These are phyloP conservation scores for Psilocybe subaeruginosa DNA, from an alignment of 768 basidiomycete species.

Conservation along the genomic window DNA sequence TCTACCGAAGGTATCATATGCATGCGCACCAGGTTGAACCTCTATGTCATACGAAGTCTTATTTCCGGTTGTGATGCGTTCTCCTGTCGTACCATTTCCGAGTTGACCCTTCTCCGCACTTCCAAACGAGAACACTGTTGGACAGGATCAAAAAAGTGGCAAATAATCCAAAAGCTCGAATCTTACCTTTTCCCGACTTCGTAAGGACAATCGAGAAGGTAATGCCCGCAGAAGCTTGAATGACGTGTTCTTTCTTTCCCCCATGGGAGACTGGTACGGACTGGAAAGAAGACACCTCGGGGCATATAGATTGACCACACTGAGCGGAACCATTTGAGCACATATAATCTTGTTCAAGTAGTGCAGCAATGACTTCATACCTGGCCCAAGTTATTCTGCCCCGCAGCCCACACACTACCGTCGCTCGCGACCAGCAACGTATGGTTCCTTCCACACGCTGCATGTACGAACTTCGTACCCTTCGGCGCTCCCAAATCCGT, in stretches of 20 bases:
- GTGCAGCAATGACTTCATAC: conserved; percentile 40
- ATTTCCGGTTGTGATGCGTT: conserved; percentile 84
- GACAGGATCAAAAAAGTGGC: conserved; percentile 1
- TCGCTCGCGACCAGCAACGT: conserved; percentile 81
- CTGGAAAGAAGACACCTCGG: conserved; percentile 72
- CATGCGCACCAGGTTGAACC: conserved; percentile 58
- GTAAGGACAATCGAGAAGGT: conserved; percentile 86
- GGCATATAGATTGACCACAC: conserved; percentile 72
- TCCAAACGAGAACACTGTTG: conserved; percentile 82
- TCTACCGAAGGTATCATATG: not conserved
- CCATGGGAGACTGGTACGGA: conserved; percentile 56
- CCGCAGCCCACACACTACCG: conserved; percentile 84
- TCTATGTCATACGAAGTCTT: conserved; percentile 85
- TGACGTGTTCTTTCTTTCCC: conserved; percentile 64
- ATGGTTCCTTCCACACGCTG: conserved; percentile 84
- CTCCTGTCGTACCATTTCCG: conserved; percentile 92
- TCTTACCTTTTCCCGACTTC: conserved; percentile 75
- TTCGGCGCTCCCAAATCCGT: conserved; percentile 60
- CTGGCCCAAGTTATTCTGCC: conserved; percentile 81
- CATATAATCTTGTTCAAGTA: not conserved
- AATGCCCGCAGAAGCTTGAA: conserved; percentile 80
- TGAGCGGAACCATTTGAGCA: conserved; percentile 27
- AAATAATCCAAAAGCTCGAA: not conserved
- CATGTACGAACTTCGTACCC: conserved; percentile 71
- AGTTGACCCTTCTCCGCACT: conserved; percentile 93